phyloP scores from a whole-genome alignment of 352 stramenopile genomes.

The Pythium myriotylum region DNA sequence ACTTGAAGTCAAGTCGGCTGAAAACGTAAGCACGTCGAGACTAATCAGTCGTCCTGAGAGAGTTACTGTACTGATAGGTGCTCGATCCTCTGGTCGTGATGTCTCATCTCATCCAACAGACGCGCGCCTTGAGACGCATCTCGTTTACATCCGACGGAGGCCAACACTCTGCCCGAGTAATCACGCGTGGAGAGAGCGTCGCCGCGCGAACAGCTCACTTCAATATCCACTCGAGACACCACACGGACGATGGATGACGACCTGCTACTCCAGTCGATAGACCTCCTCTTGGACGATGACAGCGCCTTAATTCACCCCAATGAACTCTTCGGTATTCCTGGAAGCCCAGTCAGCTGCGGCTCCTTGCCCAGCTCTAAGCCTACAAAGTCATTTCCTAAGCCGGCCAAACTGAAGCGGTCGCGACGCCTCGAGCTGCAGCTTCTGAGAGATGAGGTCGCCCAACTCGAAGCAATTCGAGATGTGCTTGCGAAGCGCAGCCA shows the following conservation, averaged over 20 bases:
- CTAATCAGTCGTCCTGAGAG: too few relatives aligned
- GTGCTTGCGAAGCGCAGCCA: not conserved
- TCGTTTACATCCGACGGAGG: too few relatives aligned
- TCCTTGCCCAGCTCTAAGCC: too few relatives aligned
- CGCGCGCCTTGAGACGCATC: too few relatives aligned
- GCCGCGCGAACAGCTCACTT: not conserved
- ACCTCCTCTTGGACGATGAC: not conserved
- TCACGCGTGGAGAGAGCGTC: too few relatives aligned
- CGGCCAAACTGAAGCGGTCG: not conserved
- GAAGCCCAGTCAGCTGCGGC: too few relatives aligned
- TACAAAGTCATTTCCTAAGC: not conserved
- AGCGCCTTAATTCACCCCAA: not conserved
- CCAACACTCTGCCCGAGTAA: too few relatives aligned
- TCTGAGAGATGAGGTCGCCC: not conserved
- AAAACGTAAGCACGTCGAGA: too few relatives aligned
- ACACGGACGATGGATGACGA: not conserved
- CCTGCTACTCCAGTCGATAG: not conserved
- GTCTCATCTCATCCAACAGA: too few relatives aligned
- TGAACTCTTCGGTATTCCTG: not conserved
- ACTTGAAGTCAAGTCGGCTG: too few relatives aligned
- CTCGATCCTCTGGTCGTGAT: too few relatives aligned
- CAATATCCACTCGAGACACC: not conserved
- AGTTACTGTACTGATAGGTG: too few relatives aligned
- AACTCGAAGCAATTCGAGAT: not conserved
- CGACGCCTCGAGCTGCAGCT: not conserved